Evolutionary conservation across 2,329 filamentous ascomycete species (phyloP).

Genomic region (Fusarium neocosmosporiellum): DNA sequence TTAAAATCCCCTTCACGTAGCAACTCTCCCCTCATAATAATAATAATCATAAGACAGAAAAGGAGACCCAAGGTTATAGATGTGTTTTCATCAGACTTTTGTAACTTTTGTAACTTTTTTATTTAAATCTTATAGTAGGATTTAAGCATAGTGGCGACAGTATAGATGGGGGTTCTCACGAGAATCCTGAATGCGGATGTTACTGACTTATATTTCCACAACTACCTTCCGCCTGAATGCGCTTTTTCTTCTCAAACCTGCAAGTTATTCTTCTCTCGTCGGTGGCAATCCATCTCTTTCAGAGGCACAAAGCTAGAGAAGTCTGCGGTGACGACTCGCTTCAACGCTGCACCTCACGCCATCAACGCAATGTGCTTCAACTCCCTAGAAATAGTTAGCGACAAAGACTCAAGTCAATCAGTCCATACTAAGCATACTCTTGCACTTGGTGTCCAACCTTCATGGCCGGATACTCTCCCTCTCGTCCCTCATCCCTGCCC

Average conservation of each 20-base stretch:
- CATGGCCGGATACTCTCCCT: conserved; percentile 60
- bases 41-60: background rate
- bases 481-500: conserved; percentile 65
- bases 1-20: too few relatives aligned
- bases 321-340: background rate
- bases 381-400: conserved; percentile 51
- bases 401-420: background rate
- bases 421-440: conserved; percentile 54
- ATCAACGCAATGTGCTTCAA: conserved; percentile 66
- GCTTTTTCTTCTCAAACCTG: background rate
- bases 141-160: background rate
- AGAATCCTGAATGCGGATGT: background rate
- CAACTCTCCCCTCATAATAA: too few relatives aligned
- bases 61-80: background rate
- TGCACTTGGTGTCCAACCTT: conserved; percentile 71
- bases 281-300: background rate
- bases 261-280: background rate
- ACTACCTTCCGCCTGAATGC: background rate
- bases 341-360: conserved; percentile 44
- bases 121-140: background rate
- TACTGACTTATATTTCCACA: background rate
- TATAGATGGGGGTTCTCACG: background rate
- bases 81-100: background rate
- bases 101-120: background rate
- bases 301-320: background rate